phyloP scores from a whole-genome alignment of 305 asterid genomes.

The Coffea humblotiana region DNA sequence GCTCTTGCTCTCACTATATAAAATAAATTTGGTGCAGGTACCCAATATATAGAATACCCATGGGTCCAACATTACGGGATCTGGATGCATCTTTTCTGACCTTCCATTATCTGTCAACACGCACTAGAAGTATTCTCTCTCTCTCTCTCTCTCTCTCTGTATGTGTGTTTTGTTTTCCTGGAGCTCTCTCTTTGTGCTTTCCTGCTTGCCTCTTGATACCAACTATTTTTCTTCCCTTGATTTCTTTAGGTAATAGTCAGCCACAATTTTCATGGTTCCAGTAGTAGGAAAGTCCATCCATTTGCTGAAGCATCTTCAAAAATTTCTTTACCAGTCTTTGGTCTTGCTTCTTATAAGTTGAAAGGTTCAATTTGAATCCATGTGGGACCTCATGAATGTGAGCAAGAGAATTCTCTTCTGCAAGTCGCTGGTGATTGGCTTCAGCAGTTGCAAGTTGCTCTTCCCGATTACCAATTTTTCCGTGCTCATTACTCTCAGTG shows the following conservation, averaged over 20 bases:
- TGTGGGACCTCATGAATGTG: slow-evolving; percentile 55
- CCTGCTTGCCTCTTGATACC: slow-evolving; percentile 5
- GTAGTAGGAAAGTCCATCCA: slow-evolving; percentile 35
- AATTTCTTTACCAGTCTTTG: slow-evolving; percentile 75
- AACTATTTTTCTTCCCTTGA: slow-evolving; percentile 13
- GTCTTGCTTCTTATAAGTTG: slow-evolving; percentile 74
- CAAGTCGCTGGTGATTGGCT: slow-evolving; percentile 72
- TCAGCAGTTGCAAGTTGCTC: slow-evolving; percentile 42
- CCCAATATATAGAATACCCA: slow-evolving; percentile 81
- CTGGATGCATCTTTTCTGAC: slow-evolving; percentile 72
- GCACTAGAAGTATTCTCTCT: slow-evolving; percentile 39
- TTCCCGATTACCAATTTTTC: slow-evolving; percentile 71
- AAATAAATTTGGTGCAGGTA: slow-evolving; percentile 49
- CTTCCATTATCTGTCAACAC: slow-evolving; percentile 76
- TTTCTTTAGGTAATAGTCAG: slow-evolving; percentile 36
- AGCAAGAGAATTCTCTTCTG: slow-evolving; percentile 58
- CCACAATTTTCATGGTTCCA: slow-evolving; percentile 43
- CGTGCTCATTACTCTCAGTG: slow-evolving; percentile 41
- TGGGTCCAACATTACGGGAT: slow-evolving; percentile 65
- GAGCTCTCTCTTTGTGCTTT: not conserved
- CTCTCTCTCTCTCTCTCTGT: slow-evolving; percentile 20
- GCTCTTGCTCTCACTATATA: not conserved
- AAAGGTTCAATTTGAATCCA: slow-evolving; percentile 63
- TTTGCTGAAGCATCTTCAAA: slow-evolving; percentile 40
- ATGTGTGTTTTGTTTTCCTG: not conserved